Evolutionary conservation across 2,329 filamentous ascomycete species (phyloP), one percentile per base, ranked within the genome.

Genomic region (Xylaria sp.): DNA sequence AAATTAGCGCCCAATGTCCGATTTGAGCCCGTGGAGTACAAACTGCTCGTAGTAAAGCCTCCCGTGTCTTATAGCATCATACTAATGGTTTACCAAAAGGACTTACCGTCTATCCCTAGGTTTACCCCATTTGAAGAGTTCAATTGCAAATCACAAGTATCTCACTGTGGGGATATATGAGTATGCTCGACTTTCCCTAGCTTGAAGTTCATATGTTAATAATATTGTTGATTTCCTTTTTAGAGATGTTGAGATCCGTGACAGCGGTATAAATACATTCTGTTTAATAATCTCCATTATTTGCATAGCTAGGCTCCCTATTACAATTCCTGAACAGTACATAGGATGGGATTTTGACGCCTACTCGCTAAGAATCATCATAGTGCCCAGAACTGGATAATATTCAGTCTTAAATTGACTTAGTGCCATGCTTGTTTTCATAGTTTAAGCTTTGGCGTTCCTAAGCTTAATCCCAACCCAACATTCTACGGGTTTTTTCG

Each of bases 391-490:
- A 16, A 18, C 9, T 10, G 18, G 27, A 18, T 21, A 32, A 54
- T 21, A 21, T 23, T 35, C 18, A 21, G 2, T 13, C 35, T 40
- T 57, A 16, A 25, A 40, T 23, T 4, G n/a, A 16, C 18, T 23
- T 16, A 23, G 6, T 57, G 21, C 5, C 23, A 29, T 44, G 44
- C 5, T 29, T 23, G 8, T 27, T 42, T 8, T 23, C 13, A 5
- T 55, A 37, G 21, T 3, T 42, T 65, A 65, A 42, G 6, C 66
- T 61, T 61, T 58, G 12, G 10, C n/a, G 35, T 57, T 29, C 60
- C 69, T 65, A 48, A 50, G 27, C 59, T 51, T 68, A 12, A 66
- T 69, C 6, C 69, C 69, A 12, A 70, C 53, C 69, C 69, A 70
- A 35, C 69, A 70, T 29, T 70, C 65, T 9, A 55, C 62, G 1